Evolutionary conservation across 345 rosid species (phyloP).

Genomic region (Linum usitatissimum): DNA sequence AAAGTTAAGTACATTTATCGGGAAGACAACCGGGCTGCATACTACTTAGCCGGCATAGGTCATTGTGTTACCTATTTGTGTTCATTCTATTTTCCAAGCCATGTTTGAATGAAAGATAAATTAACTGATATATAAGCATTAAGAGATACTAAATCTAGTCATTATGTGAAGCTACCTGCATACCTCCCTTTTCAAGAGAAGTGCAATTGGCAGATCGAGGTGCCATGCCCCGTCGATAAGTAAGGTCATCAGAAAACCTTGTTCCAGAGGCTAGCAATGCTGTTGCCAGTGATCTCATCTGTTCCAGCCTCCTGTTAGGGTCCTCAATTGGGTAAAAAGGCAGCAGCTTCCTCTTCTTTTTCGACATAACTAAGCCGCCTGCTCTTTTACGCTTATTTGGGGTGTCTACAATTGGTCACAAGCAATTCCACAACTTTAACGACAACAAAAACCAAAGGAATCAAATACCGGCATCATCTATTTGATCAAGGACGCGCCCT

Average conservation of each 20-base stretch:
- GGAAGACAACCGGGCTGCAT: too few species aligned
- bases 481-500: slow-evolving; percentile 5
- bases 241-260: slow-evolving; percentile 15
- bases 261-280: slow-evolving; percentile 20
- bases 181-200: slow-evolving; percentile 22
- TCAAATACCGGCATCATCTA: neutral
- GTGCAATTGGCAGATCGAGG: slow-evolving; percentile 17
- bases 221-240: slow-evolving; percentile 18
- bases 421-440: neutral
- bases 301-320: slow-evolving; percentile 14
- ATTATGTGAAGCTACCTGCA: slow-evolving; percentile 15
- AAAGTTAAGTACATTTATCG: too few species aligned
- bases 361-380: slow-evolving; percentile 13
- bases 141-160: neutral
- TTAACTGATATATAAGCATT: neutral
- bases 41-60: too few species aligned
- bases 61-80: too few species aligned
- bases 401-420: neutral
- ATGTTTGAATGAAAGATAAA: neutral
- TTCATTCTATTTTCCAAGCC: slow-evolving; percentile 14
- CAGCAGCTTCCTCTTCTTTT: slow-evolving; percentile 18
- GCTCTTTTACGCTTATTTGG: slow-evolving; percentile 18
- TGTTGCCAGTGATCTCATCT: slow-evolving; percentile 25
- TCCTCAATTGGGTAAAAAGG: slow-evolving; percentile 21
- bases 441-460: neutral